These are phyloP conservation scores for Ambispora gerdemannii DNA, from an alignment of 192 early-diverging fungal species.

Conservation along the genomic window DNA sequence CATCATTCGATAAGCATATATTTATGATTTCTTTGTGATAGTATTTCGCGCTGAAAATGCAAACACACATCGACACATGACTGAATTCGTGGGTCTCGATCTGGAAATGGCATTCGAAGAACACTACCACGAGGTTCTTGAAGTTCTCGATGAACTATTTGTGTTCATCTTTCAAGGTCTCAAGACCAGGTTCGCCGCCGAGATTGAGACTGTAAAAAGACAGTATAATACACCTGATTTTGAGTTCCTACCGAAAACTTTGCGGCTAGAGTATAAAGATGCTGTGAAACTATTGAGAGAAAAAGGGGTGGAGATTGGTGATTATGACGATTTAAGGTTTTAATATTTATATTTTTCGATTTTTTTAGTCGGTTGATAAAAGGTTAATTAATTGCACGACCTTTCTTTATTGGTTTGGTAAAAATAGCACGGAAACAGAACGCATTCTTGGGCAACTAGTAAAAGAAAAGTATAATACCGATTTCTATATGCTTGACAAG, in stretches of 20 bases:
- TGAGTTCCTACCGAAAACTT: conserved; percentile 76
- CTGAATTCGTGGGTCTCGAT: conserved; percentile 98
- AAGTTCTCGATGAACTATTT: conserved; percentile 91
- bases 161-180: conserved; percentile 89
- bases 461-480: conserved; percentile 90
- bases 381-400: not conserved
- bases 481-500: conserved; percentile 99
- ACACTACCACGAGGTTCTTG: conserved; percentile 98
- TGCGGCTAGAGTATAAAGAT: conserved; percentile 84
- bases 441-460: conserved; percentile 81
- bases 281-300: conserved; percentile 86
- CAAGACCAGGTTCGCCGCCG: conserved; percentile 73
- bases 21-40: conserved; percentile 25
- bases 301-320: conserved; percentile 83
- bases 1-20: too few species aligned
- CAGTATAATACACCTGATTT: conserved; percentile 95
- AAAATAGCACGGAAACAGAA: conserved; percentile 76
- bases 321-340: conserved; percentile 86
- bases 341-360: not conserved
- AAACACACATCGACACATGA: conserved; percentile 98
- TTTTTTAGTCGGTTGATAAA: conserved; percentile 31
- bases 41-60: conserved; percentile 99
- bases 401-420: not conserved
- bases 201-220: conserved; percentile 79
- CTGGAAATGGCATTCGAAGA: conserved; percentile 98